Conservation (phyloP, 257 asterid species). For the Solanum appendiculatum region DNA sequence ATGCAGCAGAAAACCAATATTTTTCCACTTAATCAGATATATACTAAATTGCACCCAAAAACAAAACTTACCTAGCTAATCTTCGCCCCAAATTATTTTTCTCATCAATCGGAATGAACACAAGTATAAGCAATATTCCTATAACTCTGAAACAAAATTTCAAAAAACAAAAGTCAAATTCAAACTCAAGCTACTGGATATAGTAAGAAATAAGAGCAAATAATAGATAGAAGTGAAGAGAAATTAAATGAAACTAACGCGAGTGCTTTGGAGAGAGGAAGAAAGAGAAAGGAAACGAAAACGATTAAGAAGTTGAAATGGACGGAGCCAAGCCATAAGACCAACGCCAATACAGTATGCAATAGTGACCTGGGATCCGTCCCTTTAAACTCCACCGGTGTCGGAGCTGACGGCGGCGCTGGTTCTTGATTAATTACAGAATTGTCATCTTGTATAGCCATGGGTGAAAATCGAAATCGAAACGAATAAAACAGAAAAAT, state of each 20-base stretch:
- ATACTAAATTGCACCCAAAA: background rate
- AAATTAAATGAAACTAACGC: slow-evolving; percentile 36
- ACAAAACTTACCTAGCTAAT: slow-evolving; percentile 39
- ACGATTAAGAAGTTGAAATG: slow-evolving; percentile 42
- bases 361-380: slow-evolving; percentile 26
- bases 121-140: slow-evolving; percentile 49
- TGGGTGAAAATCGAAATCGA: background rate
- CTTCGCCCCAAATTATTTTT: slow-evolving; percentile 56
- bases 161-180: background rate
- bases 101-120: slow-evolving; percentile 67
- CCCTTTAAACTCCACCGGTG: slow-evolving; percentile 59
- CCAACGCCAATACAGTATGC: slow-evolving; percentile 34
- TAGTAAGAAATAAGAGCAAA: background rate
- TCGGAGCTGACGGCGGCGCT: slow-evolving; percentile 14
- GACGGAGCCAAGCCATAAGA: slow-evolving; percentile 62
- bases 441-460: slow-evolving; percentile 7
- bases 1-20: background rate
- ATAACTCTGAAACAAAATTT: slow-evolving; percentile 36
- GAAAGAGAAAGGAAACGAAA: slow-evolving; percentile 46
- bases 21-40: background rate
- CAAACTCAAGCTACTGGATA: background rate
- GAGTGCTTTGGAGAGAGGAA: slow-evolving; percentile 54
- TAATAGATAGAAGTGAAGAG: background rate
- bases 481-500: background rate
- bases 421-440: slow-evolving; percentile 11